Conservation (phyloP, 805 yeast genomes). For the Yarrowia bubula region DNA sequence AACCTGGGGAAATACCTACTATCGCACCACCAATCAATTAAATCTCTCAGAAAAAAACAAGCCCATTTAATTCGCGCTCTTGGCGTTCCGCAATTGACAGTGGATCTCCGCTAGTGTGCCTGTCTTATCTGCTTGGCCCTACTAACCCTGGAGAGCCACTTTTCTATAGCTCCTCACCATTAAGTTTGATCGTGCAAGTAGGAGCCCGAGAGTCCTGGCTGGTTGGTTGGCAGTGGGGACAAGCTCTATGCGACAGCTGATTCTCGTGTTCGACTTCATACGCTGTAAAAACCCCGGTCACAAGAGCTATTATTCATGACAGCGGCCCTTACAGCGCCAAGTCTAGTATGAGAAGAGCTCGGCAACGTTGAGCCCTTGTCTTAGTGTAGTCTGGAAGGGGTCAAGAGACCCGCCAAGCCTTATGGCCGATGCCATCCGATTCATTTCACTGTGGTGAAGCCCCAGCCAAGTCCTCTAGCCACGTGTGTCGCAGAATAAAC, state of each 20-base stretch:
- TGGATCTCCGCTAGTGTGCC: slow-evolving; percentile 1
- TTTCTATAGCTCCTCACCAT: background rate
- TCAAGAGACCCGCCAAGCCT: slow-evolving; percentile 3
- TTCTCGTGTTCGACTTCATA: too few relatives aligned
- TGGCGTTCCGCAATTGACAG: background rate
- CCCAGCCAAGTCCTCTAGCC: slow-evolving; percentile 22
- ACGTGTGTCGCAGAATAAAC: slow-evolving; percentile 20
- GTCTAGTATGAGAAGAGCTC: slow-evolving; percentile 2
- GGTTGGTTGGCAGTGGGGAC: background rate
- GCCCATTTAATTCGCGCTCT: background rate
- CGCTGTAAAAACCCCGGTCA: too few relatives aligned
- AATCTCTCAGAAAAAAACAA: too few relatives aligned
- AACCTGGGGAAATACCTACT: too few relatives aligned
- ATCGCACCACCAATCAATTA: too few relatives aligned
- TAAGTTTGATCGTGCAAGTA: background rate
- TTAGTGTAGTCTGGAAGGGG: background rate
- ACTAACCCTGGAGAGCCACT: slow-evolving; percentile 7
- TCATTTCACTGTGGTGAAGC: background rate
- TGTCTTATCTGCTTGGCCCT: slow-evolving; percentile 2
- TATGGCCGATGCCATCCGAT: slow-evolving; percentile 5
- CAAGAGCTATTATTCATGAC: too few relatives aligned
- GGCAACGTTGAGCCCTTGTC: slow-evolving; percentile 18
- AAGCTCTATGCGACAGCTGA: background rate
- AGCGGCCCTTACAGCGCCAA: slow-evolving; percentile 7
- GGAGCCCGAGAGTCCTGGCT: background rate